Percentiles rank a stretch among this genome's conserved stretches.
Evolutionary conservation across 75 land plant species (phyloP).

Genomic region (Pinus taeda): DNA sequence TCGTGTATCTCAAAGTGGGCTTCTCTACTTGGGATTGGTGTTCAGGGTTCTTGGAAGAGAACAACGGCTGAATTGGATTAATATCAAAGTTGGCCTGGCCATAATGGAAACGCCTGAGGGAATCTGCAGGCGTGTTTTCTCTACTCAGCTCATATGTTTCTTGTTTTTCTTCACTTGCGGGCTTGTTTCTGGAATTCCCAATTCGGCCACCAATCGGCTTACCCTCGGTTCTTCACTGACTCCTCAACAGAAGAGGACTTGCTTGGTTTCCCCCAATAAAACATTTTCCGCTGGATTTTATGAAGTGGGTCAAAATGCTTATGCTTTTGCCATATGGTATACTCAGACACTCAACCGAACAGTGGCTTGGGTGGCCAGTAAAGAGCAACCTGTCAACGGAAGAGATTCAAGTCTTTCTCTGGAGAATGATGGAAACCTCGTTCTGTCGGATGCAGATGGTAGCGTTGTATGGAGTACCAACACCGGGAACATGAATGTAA

Average conservation of each 20-base stretch:
- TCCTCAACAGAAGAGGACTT: neutral
- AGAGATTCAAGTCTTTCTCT: conserved; percentile 26
- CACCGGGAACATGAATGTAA: conserved; percentile 12
- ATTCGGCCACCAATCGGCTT: neutral
- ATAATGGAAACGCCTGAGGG: too few relatives aligned
- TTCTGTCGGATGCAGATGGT: conserved; percentile 34
- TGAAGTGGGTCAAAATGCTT: conserved; percentile 28
- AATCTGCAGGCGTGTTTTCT: too few relatives aligned
- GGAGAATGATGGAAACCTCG: conserved; percentile 27
- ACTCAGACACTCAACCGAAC: conserved; percentile 15
- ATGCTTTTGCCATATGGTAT: conserved; percentile 46
- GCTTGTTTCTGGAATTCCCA: neutral
- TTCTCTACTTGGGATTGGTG: too few relatives aligned
- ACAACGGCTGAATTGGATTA: too few relatives aligned
- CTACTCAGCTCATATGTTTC: neutral
- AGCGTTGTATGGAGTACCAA: conserved; percentile 31
- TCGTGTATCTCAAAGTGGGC: too few relatives aligned
- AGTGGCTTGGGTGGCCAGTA: conserved; percentile 47
- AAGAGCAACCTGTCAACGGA: conserved; percentile 45
- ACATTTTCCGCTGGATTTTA: conserved; percentile 1
- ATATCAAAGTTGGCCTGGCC: too few relatives aligned
- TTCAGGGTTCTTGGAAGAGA: too few relatives aligned
- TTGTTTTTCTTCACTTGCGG: neutral
- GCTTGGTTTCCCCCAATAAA: neutral
- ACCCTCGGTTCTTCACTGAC: neutral